These are phyloP conservation scores for Artemisia annua DNA, from an alignment of 129 eudicot species.

Conservation along the genomic window DNA sequence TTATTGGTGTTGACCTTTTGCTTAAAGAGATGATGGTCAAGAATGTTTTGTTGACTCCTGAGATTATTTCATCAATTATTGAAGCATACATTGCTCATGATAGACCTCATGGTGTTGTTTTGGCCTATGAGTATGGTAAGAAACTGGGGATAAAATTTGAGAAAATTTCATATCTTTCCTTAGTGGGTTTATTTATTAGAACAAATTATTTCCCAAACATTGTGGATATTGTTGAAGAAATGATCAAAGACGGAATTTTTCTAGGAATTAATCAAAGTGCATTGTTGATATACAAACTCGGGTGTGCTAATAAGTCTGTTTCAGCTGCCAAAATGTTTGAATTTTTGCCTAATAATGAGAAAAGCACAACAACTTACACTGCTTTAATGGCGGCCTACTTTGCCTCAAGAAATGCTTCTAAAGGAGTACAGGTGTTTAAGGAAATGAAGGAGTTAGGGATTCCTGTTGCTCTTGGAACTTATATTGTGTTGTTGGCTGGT, in stretches of 20 bases:
- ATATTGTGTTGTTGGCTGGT: slow-evolving; percentile 61
- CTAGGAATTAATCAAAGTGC: slow-evolving; percentile 64
- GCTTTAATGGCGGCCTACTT: slow-evolving; percentile 74
- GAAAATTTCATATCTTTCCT: slow-evolving; percentile 56
- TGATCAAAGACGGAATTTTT: slow-evolving; percentile 45
- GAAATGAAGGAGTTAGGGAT: slow-evolving; percentile 61
- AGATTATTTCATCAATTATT: slow-evolving; percentile 46
- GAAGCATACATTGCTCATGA: slow-evolving; percentile 46
- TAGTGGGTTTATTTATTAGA: slow-evolving; percentile 65
- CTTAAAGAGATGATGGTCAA: slow-evolving; percentile 51
- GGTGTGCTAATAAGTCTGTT: slow-evolving; percentile 48
- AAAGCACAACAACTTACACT: slow-evolving; percentile 61
- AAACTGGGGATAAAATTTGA: slow-evolving; percentile 48
- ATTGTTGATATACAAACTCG: slow-evolving; percentile 70
- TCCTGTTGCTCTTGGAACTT: slow-evolving; percentile 58
- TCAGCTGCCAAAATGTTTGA: slow-evolving; percentile 57
- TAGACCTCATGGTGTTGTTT: slow-evolving; percentile 52
- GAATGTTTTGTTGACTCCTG: slow-evolving; percentile 42
- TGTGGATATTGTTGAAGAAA: slow-evolving; percentile 56
- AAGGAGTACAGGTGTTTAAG: slow-evolving; percentile 61
- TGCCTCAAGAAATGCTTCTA: slow-evolving; percentile 52
- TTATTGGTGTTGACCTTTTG: slow-evolving; percentile 58
- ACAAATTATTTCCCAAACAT: slow-evolving; percentile 47
- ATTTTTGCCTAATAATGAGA: slow-evolving; percentile 59
- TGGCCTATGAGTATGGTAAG: slow-evolving; percentile 61